A percentile compares a stretch with the other conserved stretches of the same genome.
Conservation (phyloP, 768 basidiomycete genomes). For the Amylocystis lapponica region DNA sequence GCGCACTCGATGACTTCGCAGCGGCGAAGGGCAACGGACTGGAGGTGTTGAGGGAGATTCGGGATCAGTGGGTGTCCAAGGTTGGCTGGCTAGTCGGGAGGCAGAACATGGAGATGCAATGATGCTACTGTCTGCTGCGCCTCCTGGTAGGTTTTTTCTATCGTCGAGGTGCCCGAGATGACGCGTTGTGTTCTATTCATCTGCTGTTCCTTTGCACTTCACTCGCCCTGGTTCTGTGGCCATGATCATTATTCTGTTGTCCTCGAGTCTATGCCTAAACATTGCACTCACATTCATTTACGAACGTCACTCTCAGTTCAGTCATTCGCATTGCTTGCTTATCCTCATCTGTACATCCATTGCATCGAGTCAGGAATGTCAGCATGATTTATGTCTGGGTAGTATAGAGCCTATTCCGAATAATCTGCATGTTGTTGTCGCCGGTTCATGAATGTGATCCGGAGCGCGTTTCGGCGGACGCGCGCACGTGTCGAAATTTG, state of each 20-base stretch:
- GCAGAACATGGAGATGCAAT: slow-evolving; percentile 32
- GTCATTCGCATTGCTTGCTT: slow-evolving; percentile 5
- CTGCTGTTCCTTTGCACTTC: no score
- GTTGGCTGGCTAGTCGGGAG: slow-evolving; percentile 76
- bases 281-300: background rate
- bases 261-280: background rate
- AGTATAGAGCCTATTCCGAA: background rate
- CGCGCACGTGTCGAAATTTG: slow-evolving; percentile 16
- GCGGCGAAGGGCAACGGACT: slow-evolving; percentile 42
- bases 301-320: background rate
- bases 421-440: background rate
- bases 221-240: background rate
- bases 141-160: slow-evolving; percentile 4
- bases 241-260: background rate
- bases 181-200: no score
- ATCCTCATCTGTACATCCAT: slow-evolving; percentile 7
- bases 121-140: slow-evolving; percentile 5
- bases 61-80: slow-evolving; percentile 65
- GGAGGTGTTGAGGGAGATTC: slow-evolving; percentile 37
- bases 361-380: background rate
- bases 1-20: slow-evolving; percentile 61
- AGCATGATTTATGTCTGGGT: background rate
- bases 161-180: no score
- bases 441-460: background rate
- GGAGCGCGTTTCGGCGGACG: no score